phyloP scores from a whole-genome alignment of 1,284 basidiomycete genomes.

The Ceratobasidium sp. region DNA sequence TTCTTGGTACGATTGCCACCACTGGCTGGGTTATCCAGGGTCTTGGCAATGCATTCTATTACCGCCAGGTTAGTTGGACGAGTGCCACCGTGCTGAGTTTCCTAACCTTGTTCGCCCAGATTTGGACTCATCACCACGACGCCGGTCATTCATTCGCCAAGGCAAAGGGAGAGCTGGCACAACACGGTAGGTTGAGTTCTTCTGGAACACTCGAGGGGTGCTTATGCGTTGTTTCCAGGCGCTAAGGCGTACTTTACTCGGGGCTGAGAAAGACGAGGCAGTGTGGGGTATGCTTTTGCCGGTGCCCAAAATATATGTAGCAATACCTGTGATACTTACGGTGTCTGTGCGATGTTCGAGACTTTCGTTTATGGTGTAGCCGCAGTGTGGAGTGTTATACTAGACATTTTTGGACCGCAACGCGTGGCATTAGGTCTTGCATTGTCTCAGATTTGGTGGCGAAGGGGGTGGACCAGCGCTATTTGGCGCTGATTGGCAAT shows the following conservation, averaged over 20 bases:
- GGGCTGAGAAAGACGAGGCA: constrained; percentile 60
- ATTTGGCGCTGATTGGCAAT: constrained; percentile 35
- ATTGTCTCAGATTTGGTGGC: constrained; percentile 24
- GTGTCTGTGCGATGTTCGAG: constrained; percentile 22
- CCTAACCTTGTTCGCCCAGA: constrained; percentile 60
- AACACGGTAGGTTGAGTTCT: constrained; percentile 65
- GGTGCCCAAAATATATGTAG: constrained; percentile 17
- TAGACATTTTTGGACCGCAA: not conserved
- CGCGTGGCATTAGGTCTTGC: not conserved
- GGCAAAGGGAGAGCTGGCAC: constrained; percentile 78
- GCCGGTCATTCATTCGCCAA: constrained; percentile 86
- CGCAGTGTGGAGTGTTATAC: constrained; percentile 3
- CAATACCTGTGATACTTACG: constrained; percentile 23
- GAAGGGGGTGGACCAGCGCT: not conserved
- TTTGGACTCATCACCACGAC: constrained; percentile 84
- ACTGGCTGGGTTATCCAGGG: constrained; percentile 91
- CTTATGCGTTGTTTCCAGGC: constrained; percentile 15
- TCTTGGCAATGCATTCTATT: constrained; percentile 83
- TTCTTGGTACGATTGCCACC: constrained; percentile 82
- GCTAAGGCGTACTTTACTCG: constrained; percentile 88
- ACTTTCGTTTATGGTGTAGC: constrained; percentile 4
- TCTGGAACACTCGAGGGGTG: not conserved
- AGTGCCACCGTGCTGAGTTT: not conserved
- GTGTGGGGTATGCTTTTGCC: not conserved
- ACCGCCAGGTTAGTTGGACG: constrained; percentile 66